Evolutionary conservation across 2,329 filamentous ascomycete genomes (phyloP).

Genomic region (Nigrograna mackinnonii): DNA sequence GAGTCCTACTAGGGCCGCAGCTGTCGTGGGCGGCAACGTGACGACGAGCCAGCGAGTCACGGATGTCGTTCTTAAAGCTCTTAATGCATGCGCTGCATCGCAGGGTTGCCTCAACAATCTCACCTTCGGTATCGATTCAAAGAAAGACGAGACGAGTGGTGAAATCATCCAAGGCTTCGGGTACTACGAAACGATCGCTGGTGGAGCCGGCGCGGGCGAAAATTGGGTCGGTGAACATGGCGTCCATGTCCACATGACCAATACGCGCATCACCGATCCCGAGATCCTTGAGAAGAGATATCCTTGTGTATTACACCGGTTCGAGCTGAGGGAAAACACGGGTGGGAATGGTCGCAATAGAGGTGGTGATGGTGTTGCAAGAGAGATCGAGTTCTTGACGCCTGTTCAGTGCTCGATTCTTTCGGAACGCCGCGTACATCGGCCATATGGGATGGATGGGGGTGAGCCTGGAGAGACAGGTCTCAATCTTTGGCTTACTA

Average conservation of each 20-base stretch:
- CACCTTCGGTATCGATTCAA: constrained; percentile 31
- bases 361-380: constrained; percentile 34
- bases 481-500: constrained; percentile 28
- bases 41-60: constrained; percentile 35
- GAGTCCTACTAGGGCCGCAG: constrained; percentile 25
- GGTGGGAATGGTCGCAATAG: constrained; percentile 29
- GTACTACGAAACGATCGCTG: constrained; percentile 40
- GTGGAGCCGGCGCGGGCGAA: constrained; percentile 37
- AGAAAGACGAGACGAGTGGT: constrained; percentile 15
- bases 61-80: constrained; percentile 35
- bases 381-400: constrained; percentile 34
- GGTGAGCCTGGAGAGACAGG: constrained; percentile 34
- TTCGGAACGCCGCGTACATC: constrained; percentile 31
- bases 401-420: constrained; percentile 32
- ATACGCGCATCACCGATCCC: constrained; percentile 41
- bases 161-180: constrained; percentile 29
- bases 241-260: constrained; percentile 42
- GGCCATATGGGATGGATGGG: constrained; percentile 36
- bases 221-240: constrained; percentile 33
- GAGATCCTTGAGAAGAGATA: constrained; percentile 41
- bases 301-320: constrained; percentile 35
- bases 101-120: constrained; percentile 35
- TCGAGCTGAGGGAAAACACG: constrained; percentile 28
- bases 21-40: constrained; percentile 32
- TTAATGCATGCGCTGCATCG: constrained; percentile 30